Evolutionary conservation across 1,139 yeast species (phyloP), one percentile per base, ranked within the genome.

Genomic region (Yamadazyma oceani): DNA sequence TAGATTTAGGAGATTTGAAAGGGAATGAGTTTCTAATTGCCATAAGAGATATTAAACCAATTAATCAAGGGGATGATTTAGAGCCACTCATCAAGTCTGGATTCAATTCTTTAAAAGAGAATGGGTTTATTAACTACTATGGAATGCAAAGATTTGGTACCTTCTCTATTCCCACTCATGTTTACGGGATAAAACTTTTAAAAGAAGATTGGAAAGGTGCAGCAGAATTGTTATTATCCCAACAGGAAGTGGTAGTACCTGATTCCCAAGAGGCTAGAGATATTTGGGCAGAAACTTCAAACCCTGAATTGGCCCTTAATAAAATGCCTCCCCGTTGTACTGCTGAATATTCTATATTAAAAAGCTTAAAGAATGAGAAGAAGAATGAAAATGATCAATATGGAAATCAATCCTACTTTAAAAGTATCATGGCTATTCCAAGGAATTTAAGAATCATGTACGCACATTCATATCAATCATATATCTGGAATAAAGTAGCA

Each of bases 101-200:
- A 22, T 71, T 89, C 48, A 56, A 67, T 4, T 76, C 89, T 0
- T 67, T 92, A 39, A 66, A 69, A 38, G 69, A 69, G 2, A 70
- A 74, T 22, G 99, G 99, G 0, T 92, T 87, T 50, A 84, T 92
- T 49, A 92, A 92, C 59, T 92, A 94, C 59, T 92, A 77, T 56
- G 99, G 99, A 15, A 84, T 92, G 94, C 99, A 92, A 67, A 70
- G 99, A 55, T 92, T 92, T 58, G 99, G 99, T 23, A 89, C 98
- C 0, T 92, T 89, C 54, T 85, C 96, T 7, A 73, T 88, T 21
- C 87, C 97, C 1, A 90, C 98, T 0, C 97, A 92, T 60, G 77
- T 74, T 24, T 73, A 89, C 37, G 99, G 99, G 35, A 78, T 78
- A 43, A 75, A 75, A 43, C 68, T 92, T 23, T 66, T 92, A 36